Evolutionary conservation across 306 rosid genomes (phyloP).

Genomic region (Sicyos baderoa): DNA sequence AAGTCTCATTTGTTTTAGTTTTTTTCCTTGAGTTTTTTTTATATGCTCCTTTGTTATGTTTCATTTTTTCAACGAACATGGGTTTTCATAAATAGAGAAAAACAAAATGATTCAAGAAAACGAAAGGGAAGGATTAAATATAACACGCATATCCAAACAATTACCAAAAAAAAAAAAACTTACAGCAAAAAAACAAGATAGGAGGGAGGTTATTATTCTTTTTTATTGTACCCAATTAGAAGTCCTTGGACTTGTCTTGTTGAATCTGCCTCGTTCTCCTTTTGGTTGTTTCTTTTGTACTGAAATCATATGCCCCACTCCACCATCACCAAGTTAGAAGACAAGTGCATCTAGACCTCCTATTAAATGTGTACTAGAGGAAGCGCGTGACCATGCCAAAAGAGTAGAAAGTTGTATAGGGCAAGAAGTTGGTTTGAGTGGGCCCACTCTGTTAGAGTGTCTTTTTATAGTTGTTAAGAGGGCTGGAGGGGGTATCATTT

Average conservation of each 20-base stretch:
- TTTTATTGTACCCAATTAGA: background rate
- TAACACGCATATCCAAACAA: background rate
- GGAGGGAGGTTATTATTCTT: background rate
- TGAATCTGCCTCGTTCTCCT: background rate
- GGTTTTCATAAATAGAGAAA: background rate
- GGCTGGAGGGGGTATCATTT: too few species aligned
- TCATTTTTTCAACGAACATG: background rate
- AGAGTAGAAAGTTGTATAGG: too few species aligned
- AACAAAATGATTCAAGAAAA: constrained; percentile 5
- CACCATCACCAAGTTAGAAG: background rate
- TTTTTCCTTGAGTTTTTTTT: background rate
- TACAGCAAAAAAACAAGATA: background rate
- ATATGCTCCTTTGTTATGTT: background rate
- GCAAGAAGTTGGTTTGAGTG: too few species aligned
- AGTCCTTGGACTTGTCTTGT: background rate
- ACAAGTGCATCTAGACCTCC: background rate
- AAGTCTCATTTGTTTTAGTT: background rate
- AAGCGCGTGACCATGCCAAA: too few species aligned
- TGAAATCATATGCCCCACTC: background rate
- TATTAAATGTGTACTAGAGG: too few species aligned
- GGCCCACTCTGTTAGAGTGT: too few species aligned
- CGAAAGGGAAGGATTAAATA: background rate
- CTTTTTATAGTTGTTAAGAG: too few species aligned
- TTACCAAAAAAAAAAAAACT: background rate
- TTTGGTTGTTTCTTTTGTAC: background rate